Evolutionary conservation across 306 rosid genomes (phyloP), one percentile per base, ranked within the genome.

Genomic region (Astragalus membranaceus): DNA sequence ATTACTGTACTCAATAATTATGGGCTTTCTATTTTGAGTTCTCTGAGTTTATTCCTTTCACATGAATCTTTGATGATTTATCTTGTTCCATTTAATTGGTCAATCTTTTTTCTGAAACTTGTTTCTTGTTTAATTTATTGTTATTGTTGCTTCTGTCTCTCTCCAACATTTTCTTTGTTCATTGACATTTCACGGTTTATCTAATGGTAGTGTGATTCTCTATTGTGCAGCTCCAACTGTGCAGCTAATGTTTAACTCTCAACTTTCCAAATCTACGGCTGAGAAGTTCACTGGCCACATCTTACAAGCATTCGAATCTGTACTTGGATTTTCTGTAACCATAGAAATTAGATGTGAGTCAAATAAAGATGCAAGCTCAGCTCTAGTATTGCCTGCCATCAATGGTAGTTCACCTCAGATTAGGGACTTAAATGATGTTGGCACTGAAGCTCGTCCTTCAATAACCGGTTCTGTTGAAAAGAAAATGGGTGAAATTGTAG

Each of bases 191-290:
- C 56, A 16, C 68, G 33, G 26, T 69, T 67, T 72, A 33, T 83
- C 79, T 78, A 43, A 75, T 62, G 46, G 60, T 67, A 41, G 26
- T 64, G 35, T 50, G 51, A 52, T 78, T 2, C 57, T 67, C 70
- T 67, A 43, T 75, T 59, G 43, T 85, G 72, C 90, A 95, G 97
- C 99, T 79, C 93, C 99, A 52, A 91, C 96, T 17, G 99, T 77
- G 80, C 96, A 88, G 86, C 79, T 95, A 80, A 70, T 85, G 77
- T 86, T 89, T 66, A 85, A 83, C 74, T 89, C 99, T 47, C 91
- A 87, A 67, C 80, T 64, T 75, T 80, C 92, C 23, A 91, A 95
- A 84, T 86, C 95, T 33, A 89, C 88, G 4, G 95, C 97, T 3
- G 97, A 95, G 86, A 87, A 83, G 83, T 86, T 85, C 67, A 80